Conservation (phyloP, 345 rosid species). For the Brassica incana region DNA sequence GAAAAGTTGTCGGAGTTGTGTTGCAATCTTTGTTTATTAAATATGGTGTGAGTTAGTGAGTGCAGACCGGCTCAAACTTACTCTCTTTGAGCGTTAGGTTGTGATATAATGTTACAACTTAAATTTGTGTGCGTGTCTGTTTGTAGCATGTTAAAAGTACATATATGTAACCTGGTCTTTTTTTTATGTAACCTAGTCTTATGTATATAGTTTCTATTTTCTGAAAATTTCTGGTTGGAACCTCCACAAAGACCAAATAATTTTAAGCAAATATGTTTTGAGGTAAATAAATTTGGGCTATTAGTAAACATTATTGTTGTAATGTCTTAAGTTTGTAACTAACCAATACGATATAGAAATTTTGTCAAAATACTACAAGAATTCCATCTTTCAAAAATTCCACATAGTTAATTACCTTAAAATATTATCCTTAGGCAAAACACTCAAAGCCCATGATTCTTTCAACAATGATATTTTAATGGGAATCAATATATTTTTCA, state of each 20-base stretch:
- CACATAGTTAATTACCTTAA: no score
- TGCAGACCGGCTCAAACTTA: constrained; percentile 23
- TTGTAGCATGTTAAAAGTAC: background rate
- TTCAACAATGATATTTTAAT: background rate
- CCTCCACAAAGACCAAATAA: background rate
- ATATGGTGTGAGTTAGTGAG: constrained; percentile 16
- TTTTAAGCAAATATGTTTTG: background rate
- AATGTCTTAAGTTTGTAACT: background rate
- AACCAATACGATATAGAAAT: background rate
- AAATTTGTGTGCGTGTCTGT: constrained; percentile 5
- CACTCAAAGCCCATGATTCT: background rate
- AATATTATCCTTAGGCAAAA: background rate
- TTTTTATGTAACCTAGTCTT: background rate
- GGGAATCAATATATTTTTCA: background rate
- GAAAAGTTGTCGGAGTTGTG: background rate
- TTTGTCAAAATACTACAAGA: background rate
- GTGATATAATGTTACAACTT: constrained; percentile 18
- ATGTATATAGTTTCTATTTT: background rate
- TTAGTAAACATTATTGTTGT: no score
- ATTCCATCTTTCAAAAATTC: no score
- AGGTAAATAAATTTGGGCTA: background rate
- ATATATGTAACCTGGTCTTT: background rate
- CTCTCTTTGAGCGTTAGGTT: constrained; percentile 22
- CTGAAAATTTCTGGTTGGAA: background rate
- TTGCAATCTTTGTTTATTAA: constrained; percentile 9